A percentile compares a stretch with the other conserved stretches of the same genome.
These are phyloP conservation scores for Quercus tomentella DNA, from an alignment of 331 rosid genomes.

Conservation along the genomic window DNA sequence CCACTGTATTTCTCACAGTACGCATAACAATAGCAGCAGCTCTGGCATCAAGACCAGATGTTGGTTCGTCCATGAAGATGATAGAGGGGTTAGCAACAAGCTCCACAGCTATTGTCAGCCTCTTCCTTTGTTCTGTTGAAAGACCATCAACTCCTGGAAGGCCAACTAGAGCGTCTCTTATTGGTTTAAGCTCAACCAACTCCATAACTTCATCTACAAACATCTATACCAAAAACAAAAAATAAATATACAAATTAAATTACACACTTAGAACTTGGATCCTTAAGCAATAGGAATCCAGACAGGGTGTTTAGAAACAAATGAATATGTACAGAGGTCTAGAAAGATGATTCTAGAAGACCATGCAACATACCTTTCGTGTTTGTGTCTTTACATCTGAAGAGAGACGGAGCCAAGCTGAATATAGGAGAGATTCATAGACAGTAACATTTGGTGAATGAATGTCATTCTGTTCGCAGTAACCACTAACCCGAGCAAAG, in stretches of 20 bases:
- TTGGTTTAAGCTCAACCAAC: constrained; percentile 45
- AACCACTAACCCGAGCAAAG: constrained; percentile 62
- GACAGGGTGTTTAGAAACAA: not conserved
- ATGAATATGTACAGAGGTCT: not conserved
- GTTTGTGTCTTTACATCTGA: constrained; percentile 23
- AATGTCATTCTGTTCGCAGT: constrained; percentile 68
- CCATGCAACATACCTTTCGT: constrained; percentile 30
- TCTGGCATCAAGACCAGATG: constrained; percentile 63
- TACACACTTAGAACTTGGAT: not conserved
- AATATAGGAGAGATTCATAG: constrained; percentile 51
- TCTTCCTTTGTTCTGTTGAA: constrained; percentile 59
- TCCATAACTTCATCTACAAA: constrained; percentile 62
- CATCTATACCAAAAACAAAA: constrained; percentile 23
- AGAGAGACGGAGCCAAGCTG: constrained; percentile 64
- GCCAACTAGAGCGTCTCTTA: constrained; percentile 50
- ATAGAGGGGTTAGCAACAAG: constrained; percentile 65
- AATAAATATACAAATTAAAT: not conserved
- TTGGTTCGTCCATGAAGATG: constrained; percentile 70
- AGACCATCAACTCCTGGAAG: constrained; percentile 61
- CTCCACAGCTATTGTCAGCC: constrained; percentile 68
- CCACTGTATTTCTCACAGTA: constrained; percentile 60
- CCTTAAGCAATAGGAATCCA: not conserved
- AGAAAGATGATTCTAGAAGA: constrained; percentile 40
- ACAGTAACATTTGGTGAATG: constrained; percentile 66
- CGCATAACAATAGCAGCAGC: constrained; percentile 67